A percentile compares a stretch with the other conserved stretches of the same genome.
These are phyloP conservation scores for Darksidea phi DNA, from an alignment of 495 filamentous ascomycete species.

Conservation along the genomic window DNA sequence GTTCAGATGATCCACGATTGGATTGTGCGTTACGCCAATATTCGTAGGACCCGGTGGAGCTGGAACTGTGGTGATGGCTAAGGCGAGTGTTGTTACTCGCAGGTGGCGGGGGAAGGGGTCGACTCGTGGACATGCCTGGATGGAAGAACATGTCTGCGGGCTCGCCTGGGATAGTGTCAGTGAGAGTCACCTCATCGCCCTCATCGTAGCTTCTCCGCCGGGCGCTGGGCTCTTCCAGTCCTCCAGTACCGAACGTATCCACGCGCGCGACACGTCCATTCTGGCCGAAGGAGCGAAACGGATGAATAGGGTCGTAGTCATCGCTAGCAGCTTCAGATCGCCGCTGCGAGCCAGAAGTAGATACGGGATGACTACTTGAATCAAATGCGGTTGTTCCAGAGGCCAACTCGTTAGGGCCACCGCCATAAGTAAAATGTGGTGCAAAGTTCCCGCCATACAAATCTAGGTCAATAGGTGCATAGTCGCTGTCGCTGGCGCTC, in stretches of 20 bases:
- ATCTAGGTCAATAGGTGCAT: slow-evolving; percentile 67
- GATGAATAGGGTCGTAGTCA: slow-evolving; percentile 54
- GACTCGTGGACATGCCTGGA: slow-evolving; percentile 63
- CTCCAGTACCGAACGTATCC: slow-evolving; percentile 83
- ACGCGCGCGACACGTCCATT: slow-evolving; percentile 54
- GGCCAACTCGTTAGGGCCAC: slow-evolving; percentile 48
- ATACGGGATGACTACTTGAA: slow-evolving; percentile 37
- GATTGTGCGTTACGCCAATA: slow-evolving; percentile 31
- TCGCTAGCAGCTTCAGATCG: slow-evolving; percentile 37
- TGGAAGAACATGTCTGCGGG: slow-evolving; percentile 93
- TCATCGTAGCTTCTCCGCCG: slow-evolving; percentile 88
- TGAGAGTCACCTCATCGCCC: slow-evolving; percentile 69
- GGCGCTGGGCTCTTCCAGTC: slow-evolving; percentile 68
- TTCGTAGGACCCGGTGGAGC: slow-evolving; percentile 27
- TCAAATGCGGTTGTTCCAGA: slow-evolving; percentile 26
- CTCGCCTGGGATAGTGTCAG: slow-evolving; percentile 59
- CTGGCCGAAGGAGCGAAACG: slow-evolving; percentile 55
- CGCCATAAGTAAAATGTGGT: slow-evolving; percentile 70
- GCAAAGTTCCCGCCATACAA: slow-evolving; percentile 73
- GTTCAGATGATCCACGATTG: slow-evolving; percentile 26
- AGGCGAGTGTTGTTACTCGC: slow-evolving; percentile 32
- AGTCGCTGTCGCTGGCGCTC: slow-evolving; percentile 67
- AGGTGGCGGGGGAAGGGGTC: slow-evolving; percentile 81
- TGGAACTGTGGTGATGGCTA: slow-evolving; percentile 16
- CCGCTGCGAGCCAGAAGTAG: slow-evolving; percentile 42